Percentiles rank a stretch among this genome's conserved stretches.
These are phyloP conservation scores for Dioszegia aurantiaca DNA, from an alignment of 768 basidiomycete genomes.

Conservation along the genomic window DNA sequence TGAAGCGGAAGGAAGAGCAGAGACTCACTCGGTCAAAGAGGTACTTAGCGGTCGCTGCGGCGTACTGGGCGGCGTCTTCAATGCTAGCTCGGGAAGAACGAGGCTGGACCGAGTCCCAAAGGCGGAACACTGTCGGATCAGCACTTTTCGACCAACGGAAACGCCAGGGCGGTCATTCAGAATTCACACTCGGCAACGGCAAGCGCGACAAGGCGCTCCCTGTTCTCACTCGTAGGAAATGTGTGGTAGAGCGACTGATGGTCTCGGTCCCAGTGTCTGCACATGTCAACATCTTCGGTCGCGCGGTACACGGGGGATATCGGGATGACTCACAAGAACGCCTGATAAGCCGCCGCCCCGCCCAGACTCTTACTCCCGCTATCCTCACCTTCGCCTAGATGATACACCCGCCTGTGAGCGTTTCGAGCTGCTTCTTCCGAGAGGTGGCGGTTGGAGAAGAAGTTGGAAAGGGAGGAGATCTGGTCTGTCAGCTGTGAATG, in stretches of 20 bases:
- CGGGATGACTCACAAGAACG: slow-evolving; percentile 40
- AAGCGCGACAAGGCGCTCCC: slow-evolving; percentile 46
- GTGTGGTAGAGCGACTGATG: slow-evolving; percentile 43
- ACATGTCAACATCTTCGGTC: slow-evolving; percentile 5
- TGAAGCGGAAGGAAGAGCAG: too few relatives aligned
- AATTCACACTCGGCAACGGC: slow-evolving; percentile 49
- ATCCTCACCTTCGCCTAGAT: slow-evolving; percentile 35
- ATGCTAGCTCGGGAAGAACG: slow-evolving; percentile 28
- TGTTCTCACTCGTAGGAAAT: slow-evolving; percentile 41
- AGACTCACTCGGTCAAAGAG: slow-evolving; percentile 42
- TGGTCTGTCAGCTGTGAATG: slow-evolving; percentile 15
- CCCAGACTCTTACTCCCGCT: slow-evolving; percentile 42
- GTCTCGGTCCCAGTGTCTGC: slow-evolving; percentile 47
- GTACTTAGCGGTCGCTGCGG: slow-evolving; percentile 47
- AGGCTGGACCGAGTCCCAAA: slow-evolving; percentile 41
- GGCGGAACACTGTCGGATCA: slow-evolving; percentile 34
- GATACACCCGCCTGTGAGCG: slow-evolving; percentile 46
- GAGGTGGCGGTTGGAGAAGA: slow-evolving; percentile 44
- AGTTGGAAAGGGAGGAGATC: slow-evolving; percentile 41
- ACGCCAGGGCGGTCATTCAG: neutral
- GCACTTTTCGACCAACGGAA: neutral
- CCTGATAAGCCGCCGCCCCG: slow-evolving; percentile 50
- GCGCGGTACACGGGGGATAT: neutral
- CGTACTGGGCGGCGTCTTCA: slow-evolving; percentile 44
- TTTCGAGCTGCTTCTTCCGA: slow-evolving; percentile 43